Evolutionary conservation across 1,139 yeast species (phyloP).

Genomic region (Saccharomyces hybrid): DNA sequence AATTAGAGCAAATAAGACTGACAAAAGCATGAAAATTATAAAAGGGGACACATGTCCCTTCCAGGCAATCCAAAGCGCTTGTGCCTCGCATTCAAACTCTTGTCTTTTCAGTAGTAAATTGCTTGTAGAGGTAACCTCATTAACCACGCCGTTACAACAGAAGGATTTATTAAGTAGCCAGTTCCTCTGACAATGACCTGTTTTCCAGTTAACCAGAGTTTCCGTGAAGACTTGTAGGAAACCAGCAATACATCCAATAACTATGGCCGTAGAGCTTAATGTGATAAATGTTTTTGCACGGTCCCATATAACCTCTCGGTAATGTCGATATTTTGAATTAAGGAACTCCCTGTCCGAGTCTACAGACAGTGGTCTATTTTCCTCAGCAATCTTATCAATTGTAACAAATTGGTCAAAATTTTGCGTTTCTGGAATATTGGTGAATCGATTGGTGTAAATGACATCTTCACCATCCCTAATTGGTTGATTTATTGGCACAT

Average conservation of each 20-base stretch:
- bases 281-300: constrained; percentile 65
- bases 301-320: constrained; percentile 36
- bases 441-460: constrained; percentile 4
- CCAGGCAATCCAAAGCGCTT: constrained; percentile 49
- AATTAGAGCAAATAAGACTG: constrained; percentile 52
- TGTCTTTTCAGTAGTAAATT: constrained; percentile 23
- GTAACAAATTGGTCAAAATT: constrained; percentile 57
- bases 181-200: constrained; percentile 67
- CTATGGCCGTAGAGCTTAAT: constrained; percentile 62
- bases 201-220: constrained; percentile 70
- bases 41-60: constrained; percentile 46
- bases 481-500: not conserved
- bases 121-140: constrained; percentile 1
- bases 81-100: constrained; percentile 38
- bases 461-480: constrained; percentile 2
- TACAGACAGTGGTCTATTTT: constrained; percentile 23
- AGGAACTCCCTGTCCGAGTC: constrained; percentile 8
- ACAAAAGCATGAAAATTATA: constrained; percentile 49
- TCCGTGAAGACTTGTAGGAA: constrained; percentile 74
- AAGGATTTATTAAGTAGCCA: constrained; percentile 67
- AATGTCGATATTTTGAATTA: constrained; percentile 8
- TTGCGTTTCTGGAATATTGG: constrained; percentile 29
- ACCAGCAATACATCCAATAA: constrained; percentile 79
- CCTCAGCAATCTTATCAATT: constrained; percentile 83
- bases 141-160: constrained; percentile 54